These are phyloP conservation scores for Backusella australiensis DNA, from an alignment of 192 early-diverging fungal genomes.

Conservation along the genomic window DNA sequence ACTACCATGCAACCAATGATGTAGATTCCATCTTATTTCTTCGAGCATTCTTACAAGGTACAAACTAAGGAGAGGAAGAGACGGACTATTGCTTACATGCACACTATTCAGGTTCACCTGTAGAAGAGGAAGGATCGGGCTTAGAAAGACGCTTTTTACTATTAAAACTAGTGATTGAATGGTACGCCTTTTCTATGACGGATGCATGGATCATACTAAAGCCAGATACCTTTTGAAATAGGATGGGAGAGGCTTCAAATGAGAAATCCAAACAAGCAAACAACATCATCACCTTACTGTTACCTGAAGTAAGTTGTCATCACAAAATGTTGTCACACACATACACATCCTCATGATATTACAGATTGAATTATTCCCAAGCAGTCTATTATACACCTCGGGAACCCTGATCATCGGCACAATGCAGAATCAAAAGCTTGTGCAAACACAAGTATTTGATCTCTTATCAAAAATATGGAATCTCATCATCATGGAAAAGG, in stretches of 20 bases:
- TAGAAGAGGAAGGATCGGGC: neutral
- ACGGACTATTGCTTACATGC: neutral
- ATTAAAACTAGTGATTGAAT: constrained; percentile 10
- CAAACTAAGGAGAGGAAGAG: neutral
- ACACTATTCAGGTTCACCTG: constrained; percentile 18
- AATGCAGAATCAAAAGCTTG: constrained; percentile 3
- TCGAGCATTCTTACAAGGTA: constrained; percentile 2
- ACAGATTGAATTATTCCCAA: constrained; percentile 24
- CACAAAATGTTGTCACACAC: neutral
- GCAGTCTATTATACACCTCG: neutral
- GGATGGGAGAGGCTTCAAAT: neutral
- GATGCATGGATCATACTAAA: neutral
- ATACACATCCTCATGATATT: neutral
- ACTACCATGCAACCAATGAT: neutral
- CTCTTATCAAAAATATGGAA: constrained; percentile 28
- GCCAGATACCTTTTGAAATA: neutral
- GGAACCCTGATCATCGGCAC: neutral
- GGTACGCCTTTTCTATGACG: constrained; percentile 10
- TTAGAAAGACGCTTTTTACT: constrained; percentile 9
- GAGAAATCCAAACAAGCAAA: constrained; percentile 5
- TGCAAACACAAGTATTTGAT: constrained; percentile 27
- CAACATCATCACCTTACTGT: constrained; percentile 16
- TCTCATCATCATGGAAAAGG: constrained; percentile 11
- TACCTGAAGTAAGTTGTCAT: constrained; percentile 20
- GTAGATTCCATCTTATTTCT: neutral